Base-by-base conservation (phyloP, 2,329 filamentous ascomycete genomes). In the Ophiostoma montium region DNA sequence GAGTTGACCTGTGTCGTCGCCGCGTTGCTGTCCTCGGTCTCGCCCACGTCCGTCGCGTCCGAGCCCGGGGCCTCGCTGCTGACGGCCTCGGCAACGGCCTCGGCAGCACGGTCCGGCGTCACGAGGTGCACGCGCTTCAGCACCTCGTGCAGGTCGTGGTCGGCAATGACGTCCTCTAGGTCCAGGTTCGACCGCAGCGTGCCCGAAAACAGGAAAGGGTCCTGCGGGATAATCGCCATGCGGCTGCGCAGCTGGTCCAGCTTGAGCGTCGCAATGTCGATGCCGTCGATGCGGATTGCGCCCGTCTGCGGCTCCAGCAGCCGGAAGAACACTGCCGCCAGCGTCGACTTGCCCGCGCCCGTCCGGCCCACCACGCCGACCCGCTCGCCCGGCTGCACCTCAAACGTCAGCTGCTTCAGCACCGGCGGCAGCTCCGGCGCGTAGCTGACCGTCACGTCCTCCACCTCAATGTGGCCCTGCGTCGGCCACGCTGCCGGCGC, bases 341-440 rank as follows among this genome's bases (percentile, higher is more conserved):
- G 78, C 12, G 72, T 76, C 8, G 74, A 79, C 60, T 83, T 83
- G 36, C 79, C 79, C 1, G 78, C 78, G 10, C 79, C 79, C 0
- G 79, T 82, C 6, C 79, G 72, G 7, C 79, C 79, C 3, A 82
- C 76, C 2, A 83, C 70, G 19, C 78, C 79, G 48, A 83, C 76
- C 32, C 77, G 70, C 61, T 82, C 77, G n/a, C 78, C 78, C 6
- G 63, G 56, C 23, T 59, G 53, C 31, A 68, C 59, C n/a, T 50
- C 55, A 50, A 69, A 67, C 38, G 58, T 63, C 21, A 69, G 55
- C 19, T 60, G 58, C 52, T 64, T 64, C 45, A 69, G 53, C 1
- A 67, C 64, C 0, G 63, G 60, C 11, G 63, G 63, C 4, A 68
- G 55, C 30, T 62, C 60, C 2, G 58, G 53, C 3, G 63, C 61